Percentiles rank a stretch among this genome's conserved stretches.
phyloP scores from a whole-genome alignment of 352 stramenopile species.

The Phytophthora kernoviae region DNA sequence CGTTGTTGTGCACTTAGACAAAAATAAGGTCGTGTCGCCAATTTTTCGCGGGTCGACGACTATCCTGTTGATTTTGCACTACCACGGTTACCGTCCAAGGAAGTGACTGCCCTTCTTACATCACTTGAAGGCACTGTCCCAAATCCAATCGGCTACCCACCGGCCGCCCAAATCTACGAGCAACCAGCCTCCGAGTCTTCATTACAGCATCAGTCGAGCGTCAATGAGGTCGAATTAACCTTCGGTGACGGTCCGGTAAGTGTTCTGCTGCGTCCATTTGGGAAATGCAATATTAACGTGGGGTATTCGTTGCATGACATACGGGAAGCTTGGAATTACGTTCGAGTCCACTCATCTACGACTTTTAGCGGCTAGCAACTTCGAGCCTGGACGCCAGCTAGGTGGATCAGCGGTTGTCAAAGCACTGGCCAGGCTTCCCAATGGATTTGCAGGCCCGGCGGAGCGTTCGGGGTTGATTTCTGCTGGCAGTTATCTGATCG shows the following conservation, averaged over 20 bases:
- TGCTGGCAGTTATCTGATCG: conserved; percentile 66
- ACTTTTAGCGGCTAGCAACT: conserved; percentile 62
- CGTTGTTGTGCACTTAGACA: conserved; percentile 84
- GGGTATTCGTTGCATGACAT: background rate
- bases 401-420: conserved; percentile 74
- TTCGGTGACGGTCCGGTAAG: conserved; percentile 72
- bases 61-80: conserved; percentile 62
- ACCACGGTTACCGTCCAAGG: conserved; percentile 45
- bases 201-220: conserved; percentile 16
- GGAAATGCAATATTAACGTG: background rate
- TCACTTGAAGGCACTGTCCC: conserved; percentile 48
- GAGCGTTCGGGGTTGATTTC: conserved; percentile 59
- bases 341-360: conserved; percentile 78
- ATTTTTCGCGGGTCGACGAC: conserved; percentile 60
- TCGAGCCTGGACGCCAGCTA: conserved; percentile 39
- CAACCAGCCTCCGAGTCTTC: conserved; percentile 4
- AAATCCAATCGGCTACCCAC: conserved; percentile 29
- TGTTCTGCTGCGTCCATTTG: background rate
- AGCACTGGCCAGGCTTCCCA: conserved; percentile 56
- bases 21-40: conserved; percentile 81
- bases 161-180: background rate
- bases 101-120: conserved; percentile 48
- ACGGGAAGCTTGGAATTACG: conserved; percentile 69
- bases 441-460: conserved; percentile 62
- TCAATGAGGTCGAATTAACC: conserved; percentile 64